Base-by-base conservation (phyloP, 23 red algal genomes). In the Gracilaria vermiculophylla region DNA sequence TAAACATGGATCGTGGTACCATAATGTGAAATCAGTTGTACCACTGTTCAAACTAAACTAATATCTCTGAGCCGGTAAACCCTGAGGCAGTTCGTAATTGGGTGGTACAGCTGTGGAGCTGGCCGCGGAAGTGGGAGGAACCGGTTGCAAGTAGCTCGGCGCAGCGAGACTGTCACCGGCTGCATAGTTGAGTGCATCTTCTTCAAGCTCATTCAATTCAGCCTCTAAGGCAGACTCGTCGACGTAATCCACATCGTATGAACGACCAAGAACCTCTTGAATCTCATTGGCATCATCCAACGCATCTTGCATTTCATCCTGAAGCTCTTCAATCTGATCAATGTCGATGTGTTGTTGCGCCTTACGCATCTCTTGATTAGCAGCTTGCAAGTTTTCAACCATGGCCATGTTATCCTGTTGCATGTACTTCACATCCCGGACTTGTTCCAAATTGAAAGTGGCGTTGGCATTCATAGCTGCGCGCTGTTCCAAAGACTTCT, bases 201-300 rank as follows among this genome's bases (percentile, higher is more conserved):
- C 82, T 64, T 86, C 91, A 81, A 94, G 77, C 58, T 89, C 81
- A 42, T 94, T 82, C 54, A 94, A 53, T 58, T 94, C 91, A 7
- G 91, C 91, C 37, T 85, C 78, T 32, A 94, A 62, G 29, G 88
- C 91, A 5, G 73, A 60, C 36, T 94, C 91, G 24, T 85, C 82
- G 33, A 94, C 67, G 50, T 85, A 53, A 57, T 94, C 91, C 21
- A 94, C 72, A 32, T 80, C 84, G 61, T 94, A 94, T 5, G 70
- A 77, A 31, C 80, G 82, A 62, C 91, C 91, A 24, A 94, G 78
- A 69, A 86, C 73, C 41, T 94, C 91, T 37, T 77, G 60, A 60
- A 94, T 58, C 19, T 85, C 82, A 60, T 78, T 77, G 14, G 82
- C 77, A 49, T 94, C 82, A 57, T 31, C 25, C 61, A 94, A 53